phyloP scores from a whole-genome alignment of 345 rosid species.

The Moricandia moricandioides region DNA sequence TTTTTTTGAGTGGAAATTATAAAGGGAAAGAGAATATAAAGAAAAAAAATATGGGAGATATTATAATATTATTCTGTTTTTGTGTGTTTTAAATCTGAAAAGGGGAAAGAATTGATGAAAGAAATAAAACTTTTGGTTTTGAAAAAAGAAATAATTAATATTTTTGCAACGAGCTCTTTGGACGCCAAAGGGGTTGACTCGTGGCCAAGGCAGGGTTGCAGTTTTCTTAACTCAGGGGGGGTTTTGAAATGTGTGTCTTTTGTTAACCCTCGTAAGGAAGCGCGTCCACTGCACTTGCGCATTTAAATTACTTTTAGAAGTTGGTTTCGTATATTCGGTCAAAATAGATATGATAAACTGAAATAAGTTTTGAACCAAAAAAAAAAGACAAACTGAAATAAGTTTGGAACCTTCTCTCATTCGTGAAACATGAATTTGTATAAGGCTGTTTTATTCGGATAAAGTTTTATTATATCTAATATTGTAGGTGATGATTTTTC shows the following conservation, averaged over 20 bases:
- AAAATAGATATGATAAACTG: neutral
- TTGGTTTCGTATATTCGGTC: neutral
- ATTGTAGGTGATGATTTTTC: no score
- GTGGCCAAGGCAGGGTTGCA: neutral
- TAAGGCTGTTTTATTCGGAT: no score
- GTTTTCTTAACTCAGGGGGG: neutral
- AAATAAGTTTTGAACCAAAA: neutral
- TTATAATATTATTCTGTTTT: conserved; percentile 24
- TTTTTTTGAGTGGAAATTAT: conserved; percentile 35
- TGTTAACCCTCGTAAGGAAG: neutral
- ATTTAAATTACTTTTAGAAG: neutral
- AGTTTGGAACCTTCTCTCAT: no score
- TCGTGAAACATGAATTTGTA: no score
- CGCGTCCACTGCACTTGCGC: neutral
- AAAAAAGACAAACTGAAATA: neutral
- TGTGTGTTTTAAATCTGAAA: conserved; percentile 6
- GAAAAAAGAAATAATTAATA: neutral
- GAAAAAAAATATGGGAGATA: neutral
- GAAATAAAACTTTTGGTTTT: neutral
- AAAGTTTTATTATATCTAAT: no score
- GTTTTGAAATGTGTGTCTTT: neutral
- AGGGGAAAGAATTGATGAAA: neutral
- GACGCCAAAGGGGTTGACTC: conserved; percentile 37
- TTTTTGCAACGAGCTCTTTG: neutral
- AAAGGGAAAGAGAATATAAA: conserved; percentile 24